Percentiles rank a stretch among this genome's conserved stretches.
phyloP scores from a whole-genome alignment of 169 alveolate genomes.

The Babesia microti region DNA sequence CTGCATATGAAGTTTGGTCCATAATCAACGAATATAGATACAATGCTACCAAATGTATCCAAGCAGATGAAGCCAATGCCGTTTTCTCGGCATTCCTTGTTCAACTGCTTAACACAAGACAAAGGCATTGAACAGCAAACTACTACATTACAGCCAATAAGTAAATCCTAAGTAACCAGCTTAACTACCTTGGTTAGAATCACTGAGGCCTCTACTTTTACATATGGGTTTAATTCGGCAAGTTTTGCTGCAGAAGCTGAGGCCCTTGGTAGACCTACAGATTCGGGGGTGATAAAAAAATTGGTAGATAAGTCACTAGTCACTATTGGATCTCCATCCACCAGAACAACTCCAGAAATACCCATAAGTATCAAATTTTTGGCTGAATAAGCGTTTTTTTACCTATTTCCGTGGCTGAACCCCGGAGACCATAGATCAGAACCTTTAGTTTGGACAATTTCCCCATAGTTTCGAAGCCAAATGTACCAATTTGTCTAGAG shows the following conservation, averaged over 20 bases:
- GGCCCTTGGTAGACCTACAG: conserved; percentile 74
- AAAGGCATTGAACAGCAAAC: conserved; percentile 61
- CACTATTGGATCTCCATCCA: conserved; percentile 74
- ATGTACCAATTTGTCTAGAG: conserved; percentile 96
- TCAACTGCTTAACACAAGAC: conserved; percentile 37
- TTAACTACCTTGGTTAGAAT: too few species aligned
- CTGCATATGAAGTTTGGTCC: conserved; percentile 77
- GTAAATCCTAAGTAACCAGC: conserved; percentile 39
- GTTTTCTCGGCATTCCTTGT: conserved; percentile 49
- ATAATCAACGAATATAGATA: conserved; percentile 92
- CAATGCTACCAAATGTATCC: conserved; percentile 81
- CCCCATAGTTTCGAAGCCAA: conserved; percentile 97
- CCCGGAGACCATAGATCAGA: conserved; percentile 87
- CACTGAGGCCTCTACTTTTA: conserved; percentile 41
- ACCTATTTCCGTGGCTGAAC: conserved; percentile 70
- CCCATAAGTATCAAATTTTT: conserved; percentile 93
- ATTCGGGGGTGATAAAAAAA: conserved; percentile 79
- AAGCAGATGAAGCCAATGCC: conserved; percentile 68
- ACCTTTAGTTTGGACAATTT: conserved; percentile 80
- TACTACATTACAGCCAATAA: conserved; percentile 61
- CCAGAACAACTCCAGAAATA: conserved; percentile 79
- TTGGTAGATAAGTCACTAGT: conserved; percentile 84
- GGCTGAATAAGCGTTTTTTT: conserved; percentile 74
- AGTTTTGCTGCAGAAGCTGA: conserved; percentile 75
- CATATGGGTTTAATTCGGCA: conserved; percentile 84